Conservation (phyloP, 2,329 filamentous ascomycete species). For the Fusarium sp. region DNA sequence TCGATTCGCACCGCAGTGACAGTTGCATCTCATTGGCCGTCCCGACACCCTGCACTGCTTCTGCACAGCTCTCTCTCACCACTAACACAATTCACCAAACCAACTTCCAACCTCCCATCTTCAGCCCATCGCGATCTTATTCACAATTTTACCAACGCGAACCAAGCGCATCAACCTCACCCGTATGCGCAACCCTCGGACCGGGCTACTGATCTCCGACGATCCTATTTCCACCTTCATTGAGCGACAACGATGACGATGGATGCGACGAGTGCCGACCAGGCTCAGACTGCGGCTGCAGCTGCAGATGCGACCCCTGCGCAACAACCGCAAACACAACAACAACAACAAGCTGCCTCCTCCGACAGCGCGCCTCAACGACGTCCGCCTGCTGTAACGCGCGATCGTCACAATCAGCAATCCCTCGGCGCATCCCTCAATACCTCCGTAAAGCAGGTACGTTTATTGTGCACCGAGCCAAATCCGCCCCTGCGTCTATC, state of each 20-base stretch:
- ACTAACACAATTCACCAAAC: slow-evolving; percentile 31
- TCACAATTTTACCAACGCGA: slow-evolving; percentile 27
- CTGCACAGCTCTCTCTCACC: slow-evolving; percentile 28
- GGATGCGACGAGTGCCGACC: slow-evolving; percentile 46
- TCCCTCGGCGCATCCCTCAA: slow-evolving; percentile 77
- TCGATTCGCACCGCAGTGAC: slow-evolving; percentile 24
- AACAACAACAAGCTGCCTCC: slow-evolving; percentile 31
- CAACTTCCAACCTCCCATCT: slow-evolving; percentile 32
- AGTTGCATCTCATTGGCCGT: slow-evolving; percentile 37
- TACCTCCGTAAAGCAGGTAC: slow-evolving; percentile 76
- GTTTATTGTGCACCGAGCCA: slow-evolving; percentile 22
- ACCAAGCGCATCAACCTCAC: slow-evolving; percentile 27
- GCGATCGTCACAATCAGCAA: slow-evolving; percentile 71
- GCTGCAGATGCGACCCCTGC: slow-evolving; percentile 27
- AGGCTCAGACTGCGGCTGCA: slow-evolving; percentile 32
- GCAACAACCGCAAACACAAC: slow-evolving; percentile 29
- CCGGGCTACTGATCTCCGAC: slow-evolving; percentile 24
- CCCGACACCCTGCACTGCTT: slow-evolving; percentile 18
- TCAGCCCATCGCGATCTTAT: slow-evolving; percentile 36
- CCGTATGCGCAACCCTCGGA: slow-evolving; percentile 36
- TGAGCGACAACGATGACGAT: slow-evolving; percentile 41
- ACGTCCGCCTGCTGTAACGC: slow-evolving; percentile 51
- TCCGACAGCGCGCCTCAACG: slow-evolving; percentile 44
- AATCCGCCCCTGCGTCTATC: slow-evolving; percentile 23
- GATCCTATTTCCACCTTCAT: slow-evolving; percentile 20